Conservation (phyloP, 1,139 yeast genomes). For the Ogataea hybrid region DNA sequence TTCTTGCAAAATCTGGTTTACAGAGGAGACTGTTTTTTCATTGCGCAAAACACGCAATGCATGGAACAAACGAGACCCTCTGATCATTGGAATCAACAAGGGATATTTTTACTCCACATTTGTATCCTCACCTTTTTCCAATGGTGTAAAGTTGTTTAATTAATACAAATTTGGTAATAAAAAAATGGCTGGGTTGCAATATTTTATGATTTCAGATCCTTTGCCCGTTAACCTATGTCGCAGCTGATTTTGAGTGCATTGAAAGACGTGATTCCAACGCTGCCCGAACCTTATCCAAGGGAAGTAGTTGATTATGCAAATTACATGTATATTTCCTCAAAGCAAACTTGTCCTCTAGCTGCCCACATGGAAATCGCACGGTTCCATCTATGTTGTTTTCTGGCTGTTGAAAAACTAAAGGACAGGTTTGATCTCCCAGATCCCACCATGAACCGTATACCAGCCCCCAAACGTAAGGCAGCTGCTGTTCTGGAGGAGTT, state of each 20-base stretch:
- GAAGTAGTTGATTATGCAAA: slow-evolving; percentile 48
- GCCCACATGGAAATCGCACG: slow-evolving; percentile 60
- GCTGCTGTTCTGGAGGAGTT: slow-evolving; percentile 45
- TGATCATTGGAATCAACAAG: background rate
- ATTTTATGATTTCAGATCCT: background rate
- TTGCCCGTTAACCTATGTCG: slow-evolving; percentile 23
- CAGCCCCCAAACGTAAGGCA: slow-evolving; percentile 52
- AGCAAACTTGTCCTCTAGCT: slow-evolving; percentile 42
- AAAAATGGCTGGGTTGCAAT: slow-evolving; percentile 11
- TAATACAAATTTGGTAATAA: background rate
- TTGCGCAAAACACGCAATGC: slow-evolving; percentile 6
- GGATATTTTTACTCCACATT: slow-evolving; percentile 8
- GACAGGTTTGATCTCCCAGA: slow-evolving; percentile 44
- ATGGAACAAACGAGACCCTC: slow-evolving; percentile 9
- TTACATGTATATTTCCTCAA: slow-evolving; percentile 51
- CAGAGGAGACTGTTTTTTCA: slow-evolving; percentile 2
- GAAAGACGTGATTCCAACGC: slow-evolving; percentile 49
- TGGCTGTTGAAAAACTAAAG: slow-evolving; percentile 53
- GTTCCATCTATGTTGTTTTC: slow-evolving; percentile 61
- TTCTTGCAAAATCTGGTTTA: slow-evolving; percentile 13
- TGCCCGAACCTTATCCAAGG: slow-evolving; percentile 46
- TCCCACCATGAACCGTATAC: slow-evolving; percentile 50
- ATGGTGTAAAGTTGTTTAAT: slow-evolving; percentile 1
- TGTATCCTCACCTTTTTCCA: background rate
- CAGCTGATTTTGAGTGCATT: slow-evolving; percentile 33